Conservation (phyloP, 805 yeast genomes). For the Myxozyma melibiosi region DNA sequence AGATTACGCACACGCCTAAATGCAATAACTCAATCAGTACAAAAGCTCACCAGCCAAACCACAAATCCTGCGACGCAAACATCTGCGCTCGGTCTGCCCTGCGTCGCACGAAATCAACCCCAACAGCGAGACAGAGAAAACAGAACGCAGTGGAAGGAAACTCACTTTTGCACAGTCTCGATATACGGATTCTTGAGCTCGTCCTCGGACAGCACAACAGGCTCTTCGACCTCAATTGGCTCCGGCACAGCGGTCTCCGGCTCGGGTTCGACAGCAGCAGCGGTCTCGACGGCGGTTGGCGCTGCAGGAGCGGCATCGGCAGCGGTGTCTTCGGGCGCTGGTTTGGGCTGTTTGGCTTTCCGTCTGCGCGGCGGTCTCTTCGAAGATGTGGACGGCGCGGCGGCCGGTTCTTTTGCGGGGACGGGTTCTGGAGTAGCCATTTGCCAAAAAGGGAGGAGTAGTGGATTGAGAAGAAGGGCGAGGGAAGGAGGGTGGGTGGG, state of each 20-base stretch:
- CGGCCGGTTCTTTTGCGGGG: background rate
- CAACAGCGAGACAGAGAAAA: background rate
- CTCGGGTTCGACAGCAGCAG: background rate
- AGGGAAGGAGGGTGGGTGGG: background rate
- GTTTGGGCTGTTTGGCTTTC: constrained; percentile 3
- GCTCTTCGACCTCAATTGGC: constrained; percentile 1
- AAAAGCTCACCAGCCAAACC: too few relatives aligned
- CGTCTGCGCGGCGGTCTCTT: constrained; percentile 9
- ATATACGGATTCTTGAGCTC: constrained; percentile 25
- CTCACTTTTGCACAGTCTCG: constrained; percentile 28
- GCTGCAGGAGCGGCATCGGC: background rate
- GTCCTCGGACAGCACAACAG: background rate
- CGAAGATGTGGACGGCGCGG: background rate
- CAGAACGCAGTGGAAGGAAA: background rate
- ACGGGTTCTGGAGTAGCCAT: constrained; percentile 1
- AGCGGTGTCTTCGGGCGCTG: constrained; percentile 1
- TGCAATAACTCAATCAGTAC: background rate
- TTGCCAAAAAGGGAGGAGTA: too few relatives aligned
- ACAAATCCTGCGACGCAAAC: too few relatives aligned
- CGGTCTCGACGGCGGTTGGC: background rate
- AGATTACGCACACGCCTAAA: constrained; percentile 43
- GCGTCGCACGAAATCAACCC: background rate
- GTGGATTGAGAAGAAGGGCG: background rate
- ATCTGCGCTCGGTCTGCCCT: background rate
- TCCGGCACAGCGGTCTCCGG: background rate